Percentiles rank a stretch among this genome's conserved stretches.
Evolutionary conservation across 140 eudicot genomes (phyloP).

Genomic region (Oenanthe javanica): DNA sequence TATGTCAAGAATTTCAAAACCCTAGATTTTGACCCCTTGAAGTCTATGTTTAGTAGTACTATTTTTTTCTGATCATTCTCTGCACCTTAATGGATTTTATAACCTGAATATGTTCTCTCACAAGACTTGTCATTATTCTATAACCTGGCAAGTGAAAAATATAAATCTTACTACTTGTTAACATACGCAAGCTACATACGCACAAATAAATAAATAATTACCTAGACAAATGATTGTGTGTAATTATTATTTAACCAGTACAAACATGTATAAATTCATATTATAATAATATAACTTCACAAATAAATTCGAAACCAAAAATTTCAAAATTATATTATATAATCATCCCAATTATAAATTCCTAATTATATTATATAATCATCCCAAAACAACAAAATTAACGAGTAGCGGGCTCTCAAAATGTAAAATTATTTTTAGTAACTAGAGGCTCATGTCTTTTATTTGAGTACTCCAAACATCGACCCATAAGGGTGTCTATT

Average conservation of each 20-base stretch:
- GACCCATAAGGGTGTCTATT: background rate
- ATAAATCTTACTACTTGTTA: too few relatives aligned
- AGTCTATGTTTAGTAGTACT: constrained; percentile 5
- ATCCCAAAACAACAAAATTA: background rate
- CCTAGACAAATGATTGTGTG: too few relatives aligned
- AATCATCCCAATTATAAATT: background rate
- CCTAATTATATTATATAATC: background rate
- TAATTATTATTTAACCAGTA: too few relatives aligned
- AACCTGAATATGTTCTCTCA: background rate
- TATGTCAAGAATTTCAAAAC: constrained; percentile 8
- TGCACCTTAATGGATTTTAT: constrained; percentile 5
- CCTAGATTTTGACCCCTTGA: constrained; percentile 13
- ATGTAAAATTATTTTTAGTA: background rate
- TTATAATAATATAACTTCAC: too few relatives aligned
- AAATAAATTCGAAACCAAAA: background rate
- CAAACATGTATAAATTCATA: too few relatives aligned
- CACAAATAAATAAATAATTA: too few relatives aligned
- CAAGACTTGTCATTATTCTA: constrained; percentile 1
- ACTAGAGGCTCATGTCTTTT: too few relatives aligned
- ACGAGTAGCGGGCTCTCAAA: background rate
- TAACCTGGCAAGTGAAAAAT: background rate
- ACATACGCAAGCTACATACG: too few relatives aligned
- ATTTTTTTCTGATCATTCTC: constrained; percentile 10
- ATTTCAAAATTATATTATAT: background rate
- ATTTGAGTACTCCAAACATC: background rate